Base-by-base conservation (phyloP, 345 rosid species). In the Brassica carinata region DNA sequence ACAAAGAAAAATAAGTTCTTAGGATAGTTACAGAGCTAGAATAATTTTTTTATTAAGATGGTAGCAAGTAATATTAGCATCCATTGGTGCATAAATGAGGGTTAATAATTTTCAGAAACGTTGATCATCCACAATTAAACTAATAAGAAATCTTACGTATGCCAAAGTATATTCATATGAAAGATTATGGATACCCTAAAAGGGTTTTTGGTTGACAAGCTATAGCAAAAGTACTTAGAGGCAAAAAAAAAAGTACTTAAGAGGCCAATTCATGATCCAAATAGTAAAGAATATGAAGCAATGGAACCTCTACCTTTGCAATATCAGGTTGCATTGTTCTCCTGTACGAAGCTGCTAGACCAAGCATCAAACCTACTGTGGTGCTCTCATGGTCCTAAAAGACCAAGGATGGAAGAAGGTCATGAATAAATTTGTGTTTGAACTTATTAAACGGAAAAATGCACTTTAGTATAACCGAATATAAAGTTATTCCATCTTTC, bases 321-420 rank as follows among this genome's bases (percentile, higher is more conserved):
- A 95, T 87, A 69, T 90, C 90, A 36, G 98, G 97, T 77, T 95
- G 91, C 99, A 95, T 93, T 6, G 99, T 89, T 73, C 98, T 93
- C 81, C 92, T 86, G 69, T 95, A 90, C 65, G 99, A 91, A 83
- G 97, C 96, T 69, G 98, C 96, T 83, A 95, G 90, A 75, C 99
- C 99, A 81, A 95, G 94, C 97, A 95, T 89, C 83, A 95, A 78
- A 23, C 99, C 99, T 26, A 92, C 93, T 0, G 94, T 90, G 63
- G 98, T 95, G 87, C 90, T 87, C 81, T 95, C 99, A 86, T 95
- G 98, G 79, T 90, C 94, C 99, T 95, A 77, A 73, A 71, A 43
- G 79, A 69, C 71, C 79, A 48, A 38, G 26, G 26, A 81, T 64
- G 74, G 68, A 68, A 67, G 70, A 15, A 64, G 63, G 71, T 31